A percentile compares a stretch with the other conserved stretches of the same genome.
Evolutionary conservation across 352 stramenopile genomes (phyloP).

Genomic region (Globisporangium orthogonon): DNA sequence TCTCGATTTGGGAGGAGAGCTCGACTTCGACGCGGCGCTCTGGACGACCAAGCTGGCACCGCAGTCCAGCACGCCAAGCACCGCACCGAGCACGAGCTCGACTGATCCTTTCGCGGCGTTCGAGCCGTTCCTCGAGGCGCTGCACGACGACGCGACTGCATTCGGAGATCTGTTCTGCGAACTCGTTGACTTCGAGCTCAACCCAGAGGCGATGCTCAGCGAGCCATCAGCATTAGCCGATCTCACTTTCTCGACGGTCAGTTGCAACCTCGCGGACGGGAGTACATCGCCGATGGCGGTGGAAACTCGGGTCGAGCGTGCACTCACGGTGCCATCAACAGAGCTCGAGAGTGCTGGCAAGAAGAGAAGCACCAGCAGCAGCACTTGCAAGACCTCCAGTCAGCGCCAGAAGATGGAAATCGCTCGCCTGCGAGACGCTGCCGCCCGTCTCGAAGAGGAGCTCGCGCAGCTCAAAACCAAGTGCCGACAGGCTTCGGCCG

Average conservation of each 20-base stretch:
- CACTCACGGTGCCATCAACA: not conserved
- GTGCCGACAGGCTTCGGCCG: not conserved
- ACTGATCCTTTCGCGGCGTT: not conserved
- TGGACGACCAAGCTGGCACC: not conserved
- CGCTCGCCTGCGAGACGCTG: not conserved
- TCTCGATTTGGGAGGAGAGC: not conserved
- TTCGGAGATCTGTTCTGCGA: not conserved
- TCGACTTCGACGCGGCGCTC: not conserved
- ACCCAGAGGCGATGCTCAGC: not conserved
- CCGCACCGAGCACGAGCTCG: not conserved
- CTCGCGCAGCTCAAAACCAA: not conserved
- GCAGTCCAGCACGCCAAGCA: not conserved
- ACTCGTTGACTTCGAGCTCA: conserved; percentile 2
- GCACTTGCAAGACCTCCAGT: conserved; percentile 1
- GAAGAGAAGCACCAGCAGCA: not conserved
- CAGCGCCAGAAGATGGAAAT: conserved; percentile 9
- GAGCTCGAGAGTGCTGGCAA: not conserved
- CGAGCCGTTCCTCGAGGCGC: not conserved
- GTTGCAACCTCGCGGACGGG: not conserved
- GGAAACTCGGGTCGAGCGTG: not conserved
- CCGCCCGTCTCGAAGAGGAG: not conserved
- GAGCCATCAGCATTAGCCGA: not conserved
- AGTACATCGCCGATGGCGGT: not conserved
- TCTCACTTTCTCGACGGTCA: not conserved
- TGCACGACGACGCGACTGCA: conserved; percentile 1